phyloP scores from a whole-genome alignment of 164 flowering plant genomes.

The Magnolia changhungtana region DNA sequence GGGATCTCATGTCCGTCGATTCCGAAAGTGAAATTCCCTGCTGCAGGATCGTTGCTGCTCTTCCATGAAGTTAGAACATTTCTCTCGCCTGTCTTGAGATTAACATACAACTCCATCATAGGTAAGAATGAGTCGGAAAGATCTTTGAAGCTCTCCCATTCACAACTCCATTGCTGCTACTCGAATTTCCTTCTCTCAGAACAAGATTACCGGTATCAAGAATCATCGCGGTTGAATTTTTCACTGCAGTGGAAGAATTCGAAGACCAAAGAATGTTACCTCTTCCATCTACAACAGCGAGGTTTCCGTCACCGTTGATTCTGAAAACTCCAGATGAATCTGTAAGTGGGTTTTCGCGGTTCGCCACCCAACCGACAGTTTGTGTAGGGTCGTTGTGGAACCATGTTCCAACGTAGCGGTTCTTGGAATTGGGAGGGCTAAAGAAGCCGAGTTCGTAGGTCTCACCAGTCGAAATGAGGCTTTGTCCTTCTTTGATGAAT shows the following conservation, averaged over 20 bases:
- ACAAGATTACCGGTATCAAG: slow-evolving; percentile 26
- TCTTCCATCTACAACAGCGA: neutral
- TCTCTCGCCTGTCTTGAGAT: slow-evolving; percentile 1
- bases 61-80: slow-evolving; percentile 12
- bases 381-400: neutral
- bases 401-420: slow-evolving; percentile 10
- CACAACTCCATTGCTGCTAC: neutral
- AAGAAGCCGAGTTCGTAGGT: slow-evolving; percentile 13
- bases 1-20: neutral
- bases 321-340: slow-evolving; percentile 2
- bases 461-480: neutral
- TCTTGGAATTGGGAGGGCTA: slow-evolving; percentile 4
- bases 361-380: slow-evolving; percentile 13
- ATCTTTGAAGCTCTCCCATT: slow-evolving; percentile 28
- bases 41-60: slow-evolving; percentile 7
- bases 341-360: slow-evolving; percentile 3
- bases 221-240: neutral
- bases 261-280: slow-evolving; percentile 2
- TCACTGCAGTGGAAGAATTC: neutral
- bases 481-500: neutral
- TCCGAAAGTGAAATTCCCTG: slow-evolving; percentile 11
- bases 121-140: slow-evolving; percentile 16
- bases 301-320: neutral
- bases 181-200: neutral
- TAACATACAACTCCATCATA: slow-evolving; percentile 6